A percentile compares a stretch with the other conserved stretches of the same genome.
Conservation (phyloP, 768 basidiomycete species). For the Xerocomellus intermedius region DNA sequence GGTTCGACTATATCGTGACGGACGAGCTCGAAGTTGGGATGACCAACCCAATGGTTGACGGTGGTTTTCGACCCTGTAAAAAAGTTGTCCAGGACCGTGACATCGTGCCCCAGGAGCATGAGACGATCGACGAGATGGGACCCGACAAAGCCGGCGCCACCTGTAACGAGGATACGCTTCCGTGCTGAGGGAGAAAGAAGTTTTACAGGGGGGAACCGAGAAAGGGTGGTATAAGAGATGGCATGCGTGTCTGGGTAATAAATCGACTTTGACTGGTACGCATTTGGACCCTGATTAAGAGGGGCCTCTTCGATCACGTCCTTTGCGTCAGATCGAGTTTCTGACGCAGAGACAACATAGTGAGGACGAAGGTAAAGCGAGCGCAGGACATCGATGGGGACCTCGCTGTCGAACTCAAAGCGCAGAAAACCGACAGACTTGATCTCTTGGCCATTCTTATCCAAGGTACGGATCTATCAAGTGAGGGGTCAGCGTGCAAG, state of each 20-base stretch:
- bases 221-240: slow-evolving; percentile 90
- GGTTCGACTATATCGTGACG: slow-evolving; percentile 97
- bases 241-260: slow-evolving; percentile 75
- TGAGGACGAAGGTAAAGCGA: slow-evolving; percentile 86
- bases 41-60: slow-evolving; percentile 92
- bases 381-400: slow-evolving; percentile 75
- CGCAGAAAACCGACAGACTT: slow-evolving; percentile 77
- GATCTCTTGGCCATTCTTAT: slow-evolving; percentile 75
- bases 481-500: slow-evolving; percentile 5
- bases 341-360: slow-evolving; percentile 53
- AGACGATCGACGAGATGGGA: slow-evolving; percentile 97
- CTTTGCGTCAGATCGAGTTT: slow-evolving; percentile 37
- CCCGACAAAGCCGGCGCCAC: slow-evolving; percentile 99
- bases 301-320: slow-evolving; percentile 36
- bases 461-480: slow-evolving; percentile 58
- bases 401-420: slow-evolving; percentile 89
- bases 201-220: slow-evolving; percentile 90
- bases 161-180: slow-evolving; percentile 92
- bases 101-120: slow-evolving; percentile 97
- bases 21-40: slow-evolving; percentile 98
- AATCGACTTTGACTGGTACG: slow-evolving; percentile 83
- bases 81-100: slow-evolving; percentile 97
- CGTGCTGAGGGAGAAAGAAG: slow-evolving; percentile 73
- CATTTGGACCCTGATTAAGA: slow-evolving; percentile 37
- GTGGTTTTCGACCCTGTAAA: slow-evolving; percentile 99